Conservation (phyloP, 2,329 filamentous ascomycete genomes). For the Aspergillus versicolor region DNA sequence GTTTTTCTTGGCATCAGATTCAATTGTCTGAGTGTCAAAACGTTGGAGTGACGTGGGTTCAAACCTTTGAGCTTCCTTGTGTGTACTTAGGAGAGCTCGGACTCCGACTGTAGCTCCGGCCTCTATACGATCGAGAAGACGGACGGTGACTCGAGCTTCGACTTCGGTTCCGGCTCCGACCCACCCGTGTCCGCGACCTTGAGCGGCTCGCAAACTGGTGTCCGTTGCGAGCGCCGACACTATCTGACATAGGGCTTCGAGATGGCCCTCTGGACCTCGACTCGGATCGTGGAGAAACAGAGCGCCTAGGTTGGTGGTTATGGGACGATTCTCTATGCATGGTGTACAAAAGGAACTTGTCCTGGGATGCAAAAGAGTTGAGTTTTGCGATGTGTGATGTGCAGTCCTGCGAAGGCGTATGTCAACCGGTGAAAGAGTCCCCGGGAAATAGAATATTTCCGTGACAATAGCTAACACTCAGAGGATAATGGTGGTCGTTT, state of each 20-base stretch:
- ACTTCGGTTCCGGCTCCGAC: slow-evolving; percentile 40
- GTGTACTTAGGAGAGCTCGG: slow-evolving; percentile 23
- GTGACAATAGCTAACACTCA: background rate
- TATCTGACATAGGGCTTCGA: slow-evolving; percentile 27
- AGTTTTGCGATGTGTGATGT: background rate
- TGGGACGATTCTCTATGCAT: slow-evolving; percentile 30
- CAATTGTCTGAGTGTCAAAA: background rate
- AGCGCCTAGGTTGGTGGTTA: slow-evolving; percentile 33
- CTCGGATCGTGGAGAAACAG: slow-evolving; percentile 35
- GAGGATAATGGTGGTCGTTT: background rate
- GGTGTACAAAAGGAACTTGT: background rate
- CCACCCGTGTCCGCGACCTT: slow-evolving; percentile 31
- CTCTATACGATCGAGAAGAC: slow-evolving; percentile 33
- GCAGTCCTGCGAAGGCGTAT: background rate
- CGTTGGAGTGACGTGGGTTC: background rate
- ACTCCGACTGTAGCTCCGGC: slow-evolving; percentile 30
- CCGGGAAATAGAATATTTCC: background rate
- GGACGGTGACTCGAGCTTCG: slow-evolving; percentile 33
- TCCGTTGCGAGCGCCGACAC: slow-evolving; percentile 26
- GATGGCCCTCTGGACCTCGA: slow-evolving; percentile 30
- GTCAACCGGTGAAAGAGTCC: background rate
- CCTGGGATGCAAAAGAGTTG: background rate
- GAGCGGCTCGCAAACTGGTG: slow-evolving; percentile 27
- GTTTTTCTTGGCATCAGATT: background rate
- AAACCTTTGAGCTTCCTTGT: slow-evolving; percentile 40